A percentile compares a stretch with the other conserved stretches of the same genome.
These are phyloP conservation scores for Alternaria hordeiaustralica DNA, from an alignment of 2,329 filamentous ascomycete species.

Conservation along the genomic window DNA sequence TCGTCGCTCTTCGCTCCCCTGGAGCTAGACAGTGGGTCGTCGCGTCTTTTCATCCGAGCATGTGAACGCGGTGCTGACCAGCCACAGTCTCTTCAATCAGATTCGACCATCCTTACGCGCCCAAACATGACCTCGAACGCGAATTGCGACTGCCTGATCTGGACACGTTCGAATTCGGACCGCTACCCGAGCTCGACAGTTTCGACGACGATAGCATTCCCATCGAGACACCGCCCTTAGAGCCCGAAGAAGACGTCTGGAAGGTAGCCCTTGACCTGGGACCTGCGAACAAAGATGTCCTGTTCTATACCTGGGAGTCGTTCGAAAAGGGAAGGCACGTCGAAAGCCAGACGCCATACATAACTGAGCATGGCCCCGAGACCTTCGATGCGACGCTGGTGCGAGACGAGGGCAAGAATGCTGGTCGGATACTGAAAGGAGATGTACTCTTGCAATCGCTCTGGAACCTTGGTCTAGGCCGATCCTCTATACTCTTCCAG, in stretches of 20 bases:
- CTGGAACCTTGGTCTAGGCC: constrained; percentile 70
- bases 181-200: constrained; percentile 43
- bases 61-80: constrained; percentile 24
- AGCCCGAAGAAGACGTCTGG: constrained; percentile 51
- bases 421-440: constrained; percentile 49
- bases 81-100: constrained; percentile 43
- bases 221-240: constrained; percentile 29
- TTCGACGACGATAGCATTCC: constrained; percentile 42
- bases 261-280: constrained; percentile 43
- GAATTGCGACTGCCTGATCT: constrained; percentile 49
- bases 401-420: constrained; percentile 50
- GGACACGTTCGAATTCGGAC: constrained; percentile 50
- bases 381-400: constrained; percentile 68
- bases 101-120: constrained; percentile 51
- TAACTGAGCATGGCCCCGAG: constrained; percentile 71
- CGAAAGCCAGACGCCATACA: constrained; percentile 58
- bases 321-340: constrained; percentile 60
- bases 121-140: constrained; percentile 40
- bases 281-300: constrained; percentile 35
- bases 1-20: constrained; percentile 43
- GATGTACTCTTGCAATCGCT: constrained; percentile 59
- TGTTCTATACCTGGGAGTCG: constrained; percentile 72
- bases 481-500: constrained; percentile 73
- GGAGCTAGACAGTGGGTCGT: constrained; percentile 45
- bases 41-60: constrained; percentile 26